Percentiles rank a stretch among this genome's conserved stretches.
phyloP scores from a whole-genome alignment of 2,329 filamentous ascomycete species.

The Colletotrichum spaethianum region DNA sequence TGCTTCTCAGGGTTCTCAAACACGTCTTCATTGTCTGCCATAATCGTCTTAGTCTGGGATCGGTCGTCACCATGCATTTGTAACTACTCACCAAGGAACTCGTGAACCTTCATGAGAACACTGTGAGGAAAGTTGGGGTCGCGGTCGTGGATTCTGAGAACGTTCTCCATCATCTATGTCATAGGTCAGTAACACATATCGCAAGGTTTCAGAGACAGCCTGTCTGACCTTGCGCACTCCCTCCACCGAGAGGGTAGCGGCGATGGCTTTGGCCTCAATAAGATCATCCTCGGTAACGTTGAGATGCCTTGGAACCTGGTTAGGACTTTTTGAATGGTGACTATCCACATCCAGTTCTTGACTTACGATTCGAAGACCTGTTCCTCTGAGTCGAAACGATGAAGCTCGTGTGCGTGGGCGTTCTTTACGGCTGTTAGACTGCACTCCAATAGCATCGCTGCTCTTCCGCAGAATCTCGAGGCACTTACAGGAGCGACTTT shows the following conservation, averaged over 20 bases:
- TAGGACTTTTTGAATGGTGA: not conserved
- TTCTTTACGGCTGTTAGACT: not conserved
- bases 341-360: accelerated
- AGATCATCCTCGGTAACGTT: conserved; percentile 59
- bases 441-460: not conserved
- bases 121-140: conserved; percentile 59
- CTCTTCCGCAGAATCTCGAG: not conserved
- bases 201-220: not conserved
- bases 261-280: conserved; percentile 58
- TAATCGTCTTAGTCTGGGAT: not conserved
- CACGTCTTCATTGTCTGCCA: conserved; percentile 45
- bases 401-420: conserved; percentile 16
- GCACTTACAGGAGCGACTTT: conserved; percentile 28
- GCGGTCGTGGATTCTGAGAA: conserved; percentile 57
- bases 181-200: not conserved
- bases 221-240: conserved; percentile 49
- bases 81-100: conserved; percentile 59
- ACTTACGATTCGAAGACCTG: conserved; percentile 36
- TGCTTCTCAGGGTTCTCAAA: conserved; percentile 62
- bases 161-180: conserved; percentile 56
- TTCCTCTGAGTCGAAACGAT: conserved; percentile 33
- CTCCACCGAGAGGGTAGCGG: conserved; percentile 52
- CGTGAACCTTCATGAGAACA: conserved; percentile 57
- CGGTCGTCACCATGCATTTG: conserved; percentile 22
- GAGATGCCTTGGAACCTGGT: conserved; percentile 42